Conservation (phyloP, 495 filamentous ascomycete genomes). For the Thermochaetoides thermophila region DNA sequence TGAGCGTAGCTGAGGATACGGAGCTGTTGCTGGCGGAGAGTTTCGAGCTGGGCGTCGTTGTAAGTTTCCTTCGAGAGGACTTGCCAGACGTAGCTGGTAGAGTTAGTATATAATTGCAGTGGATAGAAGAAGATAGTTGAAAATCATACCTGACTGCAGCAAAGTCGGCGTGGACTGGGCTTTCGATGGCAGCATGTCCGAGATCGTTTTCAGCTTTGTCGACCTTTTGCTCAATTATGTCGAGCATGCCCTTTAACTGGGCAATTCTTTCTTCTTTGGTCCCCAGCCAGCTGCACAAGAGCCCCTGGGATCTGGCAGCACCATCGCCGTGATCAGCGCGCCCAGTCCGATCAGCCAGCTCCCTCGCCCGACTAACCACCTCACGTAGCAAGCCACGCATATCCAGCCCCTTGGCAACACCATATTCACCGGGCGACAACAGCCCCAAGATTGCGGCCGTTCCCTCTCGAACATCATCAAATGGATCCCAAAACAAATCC, state of each 20-base stretch:
- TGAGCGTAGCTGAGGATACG: slow-evolving; percentile 42
- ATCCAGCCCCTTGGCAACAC: too few species aligned
- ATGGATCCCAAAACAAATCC: slow-evolving; percentile 74
- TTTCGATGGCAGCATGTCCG: slow-evolving; percentile 43
- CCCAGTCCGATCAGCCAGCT: slow-evolving; percentile 43
- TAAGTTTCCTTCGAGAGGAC: slow-evolving; percentile 21
- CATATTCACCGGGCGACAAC: too few species aligned
- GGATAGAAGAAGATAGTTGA: not conserved
- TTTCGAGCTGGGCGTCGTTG: slow-evolving; percentile 21
- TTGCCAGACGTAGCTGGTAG: slow-evolving; percentile 28
- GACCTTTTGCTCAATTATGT: slow-evolving; percentile 42
- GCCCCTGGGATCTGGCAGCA: slow-evolving; percentile 46
- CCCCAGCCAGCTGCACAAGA: slow-evolving; percentile 31
- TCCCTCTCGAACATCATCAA: slow-evolving; percentile 71
- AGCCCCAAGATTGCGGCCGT: slow-evolving; percentile 44
- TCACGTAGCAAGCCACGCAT: too few species aligned
- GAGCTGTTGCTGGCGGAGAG: slow-evolving; percentile 30
- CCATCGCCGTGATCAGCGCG: slow-evolving; percentile 80
- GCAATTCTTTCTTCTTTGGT: slow-evolving; percentile 25
- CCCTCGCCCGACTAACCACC: too few species aligned
- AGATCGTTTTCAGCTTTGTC: slow-evolving; percentile 40
- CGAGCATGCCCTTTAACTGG: slow-evolving; percentile 32
- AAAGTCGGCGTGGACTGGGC: slow-evolving; percentile 56
- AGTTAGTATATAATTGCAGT: slow-evolving; percentile 8
- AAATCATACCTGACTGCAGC: slow-evolving; percentile 43